phyloP scores from a whole-genome alignment of 352 stramenopile species.

The Phytophthora parvispora region DNA sequence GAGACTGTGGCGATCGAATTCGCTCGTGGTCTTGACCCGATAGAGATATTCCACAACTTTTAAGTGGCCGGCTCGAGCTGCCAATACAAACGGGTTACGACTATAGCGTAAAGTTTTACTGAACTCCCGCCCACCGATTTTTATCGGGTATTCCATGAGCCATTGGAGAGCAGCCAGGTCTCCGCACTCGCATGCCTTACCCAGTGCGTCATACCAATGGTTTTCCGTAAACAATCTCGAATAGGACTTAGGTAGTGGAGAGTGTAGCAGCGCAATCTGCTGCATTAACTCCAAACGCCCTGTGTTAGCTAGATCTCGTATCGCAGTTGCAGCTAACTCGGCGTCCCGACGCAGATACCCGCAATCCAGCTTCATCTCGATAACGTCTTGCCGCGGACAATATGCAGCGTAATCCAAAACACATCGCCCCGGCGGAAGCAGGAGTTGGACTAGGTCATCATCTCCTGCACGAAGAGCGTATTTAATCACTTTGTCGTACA shows the following conservation, averaged over 20 bases:
- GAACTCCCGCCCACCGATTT: background rate
- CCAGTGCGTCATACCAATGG: conserved; percentile 2
- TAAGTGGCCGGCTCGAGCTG: background rate
- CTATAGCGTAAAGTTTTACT: background rate
- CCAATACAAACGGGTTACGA: background rate
- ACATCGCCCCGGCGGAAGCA: background rate
- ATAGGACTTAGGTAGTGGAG: background rate
- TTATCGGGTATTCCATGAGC: conserved; percentile 5
- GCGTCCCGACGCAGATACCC: conserved; percentile 4
- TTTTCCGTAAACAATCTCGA: background rate
- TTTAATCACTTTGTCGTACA: background rate
- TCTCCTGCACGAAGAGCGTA: background rate
- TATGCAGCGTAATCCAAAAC: conserved; percentile 5
- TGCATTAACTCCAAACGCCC: conserved; percentile 19
- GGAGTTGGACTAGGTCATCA: background rate
- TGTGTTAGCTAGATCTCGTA: conserved; percentile 3
- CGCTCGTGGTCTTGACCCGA: background rate
- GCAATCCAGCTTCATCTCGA: conserved; percentile 24
- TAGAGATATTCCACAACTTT: background rate
- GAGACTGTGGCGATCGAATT: background rate
- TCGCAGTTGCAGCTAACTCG: conserved; percentile 1
- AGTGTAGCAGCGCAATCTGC: conserved; percentile 13
- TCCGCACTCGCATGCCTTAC: background rate
- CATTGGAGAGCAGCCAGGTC: background rate
- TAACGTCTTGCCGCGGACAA: conserved; percentile 3